A percentile compares a stretch with the other conserved stretches of the same genome.
phyloP scores from a whole-genome alignment of 164 flowering plant species.

The Protea cynaroides region DNA sequence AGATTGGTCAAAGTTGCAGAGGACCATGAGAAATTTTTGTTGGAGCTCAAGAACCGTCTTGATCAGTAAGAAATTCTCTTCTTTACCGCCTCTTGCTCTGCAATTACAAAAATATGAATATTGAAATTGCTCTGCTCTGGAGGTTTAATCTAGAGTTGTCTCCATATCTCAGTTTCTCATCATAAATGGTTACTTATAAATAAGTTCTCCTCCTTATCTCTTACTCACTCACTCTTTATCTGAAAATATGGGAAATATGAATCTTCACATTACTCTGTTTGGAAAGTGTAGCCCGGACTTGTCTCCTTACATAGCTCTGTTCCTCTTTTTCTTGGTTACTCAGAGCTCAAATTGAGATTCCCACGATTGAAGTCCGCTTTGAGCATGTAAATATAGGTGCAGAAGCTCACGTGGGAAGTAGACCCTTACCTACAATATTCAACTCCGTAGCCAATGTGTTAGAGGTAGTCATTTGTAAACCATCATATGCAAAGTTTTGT shows the following conservation, averaged over 20 bases:
- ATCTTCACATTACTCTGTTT: too few relatives aligned
- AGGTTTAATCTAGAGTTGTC: not conserved
- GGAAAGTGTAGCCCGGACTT: too few relatives aligned
- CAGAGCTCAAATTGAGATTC: slow-evolving; percentile 64
- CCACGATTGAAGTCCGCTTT: slow-evolving; percentile 13
- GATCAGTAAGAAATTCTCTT: slow-evolving; percentile 35
- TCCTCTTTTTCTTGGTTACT: not conserved
- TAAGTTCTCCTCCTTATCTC: too few relatives aligned
- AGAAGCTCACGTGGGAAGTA: slow-evolving; percentile 18
- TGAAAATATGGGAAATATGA: too few relatives aligned
- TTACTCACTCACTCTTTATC: too few relatives aligned
- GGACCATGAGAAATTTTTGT: slow-evolving; percentile 29
- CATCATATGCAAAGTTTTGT: not conserved
- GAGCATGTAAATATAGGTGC: slow-evolving; percentile 50
- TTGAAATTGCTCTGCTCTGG: not conserved
- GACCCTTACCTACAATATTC: too few relatives aligned
- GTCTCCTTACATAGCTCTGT: not conserved
- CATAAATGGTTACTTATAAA: too few relatives aligned
- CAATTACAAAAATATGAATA: too few relatives aligned
- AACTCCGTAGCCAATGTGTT: slow-evolving; percentile 28
- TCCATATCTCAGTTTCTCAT: too few relatives aligned
- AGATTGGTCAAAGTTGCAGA: slow-evolving; percentile 38
- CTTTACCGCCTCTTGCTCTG: too few relatives aligned
- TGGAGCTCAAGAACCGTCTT: slow-evolving; percentile 51
- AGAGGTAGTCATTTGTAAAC: slow-evolving; percentile 28